Base-by-base conservation (phyloP, 148 eudicot genomes). In the Silene latifolia region DNA sequence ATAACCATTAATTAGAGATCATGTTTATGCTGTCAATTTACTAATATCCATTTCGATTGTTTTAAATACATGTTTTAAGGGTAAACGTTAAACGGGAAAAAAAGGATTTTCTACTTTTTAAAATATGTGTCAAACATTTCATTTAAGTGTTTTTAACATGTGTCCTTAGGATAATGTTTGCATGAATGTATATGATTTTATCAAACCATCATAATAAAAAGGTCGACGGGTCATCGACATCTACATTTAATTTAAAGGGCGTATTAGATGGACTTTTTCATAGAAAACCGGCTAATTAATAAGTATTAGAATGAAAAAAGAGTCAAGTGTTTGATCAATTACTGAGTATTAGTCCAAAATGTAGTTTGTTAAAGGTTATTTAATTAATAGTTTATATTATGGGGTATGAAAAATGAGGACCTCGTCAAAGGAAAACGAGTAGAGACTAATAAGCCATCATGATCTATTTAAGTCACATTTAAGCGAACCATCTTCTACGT, bases 341-440 rank as follows among this genome's bases (percentile, higher is more conserved):
- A 51, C 35, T 15, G 4, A 53, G 61, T 12, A 70, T 70, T 13
- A 25, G 73, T 70, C 61, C 54, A 69, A 46, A 48, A 4, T 47
- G 58, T 53, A 70, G 73, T 70, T 70, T 18, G 44, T 70, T 63
- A 63, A 63, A 60, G 66, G 39, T 63, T 29, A 63, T 63, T 63
- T 63, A 63, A 20, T 8, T 25, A 63, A 25, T 63, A 63, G 2
- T 7, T 4, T 21, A 20, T 11, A 20, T 63, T 13, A 21, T 63
- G 9, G 35, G 35, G 66, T 25, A 66, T 17, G 47, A 17, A 0
- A 15, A 51, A 4, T 0, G 32, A 25, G 32, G 54, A 70, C 60
- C 8, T 5, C 10, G 60, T 53, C 73, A 53, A 70, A 53, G 42
- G 24, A 70, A 70, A 70, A 24, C 73, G 73, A 70, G 73, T 70